Base-by-base conservation (phyloP, 495 filamentous ascomycete genomes). In the Annulohypoxylon moriforme region DNA sequence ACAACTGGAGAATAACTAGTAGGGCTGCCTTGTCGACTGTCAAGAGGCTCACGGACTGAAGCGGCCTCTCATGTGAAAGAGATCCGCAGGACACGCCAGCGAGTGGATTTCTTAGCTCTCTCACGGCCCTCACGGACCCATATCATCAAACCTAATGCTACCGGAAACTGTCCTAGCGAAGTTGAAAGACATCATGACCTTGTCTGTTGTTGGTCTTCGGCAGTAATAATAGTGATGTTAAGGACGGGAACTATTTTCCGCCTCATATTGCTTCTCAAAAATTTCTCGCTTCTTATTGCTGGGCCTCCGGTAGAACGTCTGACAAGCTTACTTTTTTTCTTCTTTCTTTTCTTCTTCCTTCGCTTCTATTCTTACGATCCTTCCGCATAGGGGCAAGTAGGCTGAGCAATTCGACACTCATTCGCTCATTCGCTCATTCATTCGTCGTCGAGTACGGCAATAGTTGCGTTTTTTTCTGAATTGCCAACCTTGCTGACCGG, bases 291-390 rank as follows among this genome's bases (percentile, higher is more conserved):
- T 36, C 50, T 38, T 63, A 38, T 64, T 68, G 16, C 27, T 61
- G 8, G 25, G 33, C 22, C 44, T 53, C 63, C 20, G 46, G 70
- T 68, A 55, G 20, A 61, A 68, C 36, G 65, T 68, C 65, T 60
- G 65, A 73, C 65, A 60, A 68, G 70, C 70, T 68, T 64, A 68
- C 69, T 65, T 72, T 58, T 64, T 60, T 72, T 58, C 60, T 60
- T 47, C 33, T 4, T 56, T 24, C 40, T 62, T 55, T 59, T 62
- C 36, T 33, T 49, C 36, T 62, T 68, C 49, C 66, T 57, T 68
- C 61, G 65, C 55, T 61, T 60, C 27, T 9, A 58, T 62, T 68
- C 47, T 73, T 73, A 68, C 56, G 27, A 69, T 73, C 70, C 70
- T 68, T 65, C 60, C 42, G 25, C 7, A 68, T 64, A 36, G 40